Evolutionary conservation across 192 early-diverging fungal genomes (phyloP).

Genomic region (Chytriomyces sp.): DNA sequence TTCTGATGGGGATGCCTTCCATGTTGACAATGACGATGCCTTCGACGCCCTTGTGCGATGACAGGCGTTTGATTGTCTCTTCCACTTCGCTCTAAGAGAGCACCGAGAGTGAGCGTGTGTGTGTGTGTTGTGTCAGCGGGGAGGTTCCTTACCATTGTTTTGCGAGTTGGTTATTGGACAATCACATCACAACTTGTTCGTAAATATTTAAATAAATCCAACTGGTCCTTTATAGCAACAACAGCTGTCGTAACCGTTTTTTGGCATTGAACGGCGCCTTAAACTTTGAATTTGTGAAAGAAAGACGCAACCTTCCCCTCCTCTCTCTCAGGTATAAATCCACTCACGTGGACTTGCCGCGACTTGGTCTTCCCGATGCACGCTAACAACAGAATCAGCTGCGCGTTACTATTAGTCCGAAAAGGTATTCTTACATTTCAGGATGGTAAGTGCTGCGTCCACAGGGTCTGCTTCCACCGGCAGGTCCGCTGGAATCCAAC

Average conservation of each 20-base stretch:
- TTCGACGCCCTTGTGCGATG: constrained; percentile 88
- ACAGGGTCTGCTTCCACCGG: constrained; percentile 53
- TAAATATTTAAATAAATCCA: too few species aligned
- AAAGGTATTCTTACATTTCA: constrained; percentile 51
- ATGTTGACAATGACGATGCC: constrained; percentile 85
- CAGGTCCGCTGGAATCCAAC: constrained; percentile 34
- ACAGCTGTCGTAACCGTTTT: too few species aligned
- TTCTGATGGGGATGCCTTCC: constrained; percentile 88
- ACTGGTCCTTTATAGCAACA: too few species aligned
- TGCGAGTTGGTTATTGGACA: too few species aligned
- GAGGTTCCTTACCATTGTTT: too few species aligned
- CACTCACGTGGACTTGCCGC: constrained; percentile 45
- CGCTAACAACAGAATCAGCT: constrained; percentile 28
- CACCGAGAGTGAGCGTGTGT: too few species aligned
- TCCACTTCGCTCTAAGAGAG: constrained; percentile 75
- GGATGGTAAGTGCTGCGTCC: constrained; percentile 53
- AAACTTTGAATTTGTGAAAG: constrained; percentile 40
- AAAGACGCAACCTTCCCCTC: constrained; percentile 52
- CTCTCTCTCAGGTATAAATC: constrained; percentile 48
- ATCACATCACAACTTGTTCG: too few species aligned
- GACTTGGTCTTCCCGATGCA: constrained; percentile 41
- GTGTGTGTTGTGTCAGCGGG: too few species aligned
- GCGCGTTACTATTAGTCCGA: not conserved
- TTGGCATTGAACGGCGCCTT: too few species aligned
- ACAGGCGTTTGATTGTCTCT: constrained; percentile 90